phyloP scores from a whole-genome alignment of 805 yeast genomes.

The Kazachstania kunashirensis region DNA sequence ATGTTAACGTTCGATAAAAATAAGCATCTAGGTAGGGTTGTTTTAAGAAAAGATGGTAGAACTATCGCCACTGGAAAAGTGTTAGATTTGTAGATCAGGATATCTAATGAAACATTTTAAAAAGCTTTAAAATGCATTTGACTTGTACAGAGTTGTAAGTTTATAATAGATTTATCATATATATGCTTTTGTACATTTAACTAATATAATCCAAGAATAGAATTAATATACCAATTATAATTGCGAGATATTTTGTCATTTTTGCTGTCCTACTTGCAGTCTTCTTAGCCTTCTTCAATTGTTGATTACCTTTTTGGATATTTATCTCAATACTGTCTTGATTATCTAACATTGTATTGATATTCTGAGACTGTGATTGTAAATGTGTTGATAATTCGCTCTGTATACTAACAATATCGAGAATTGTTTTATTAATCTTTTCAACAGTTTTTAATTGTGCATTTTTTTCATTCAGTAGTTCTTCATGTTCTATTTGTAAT shows the following conservation, averaged over 20 bases:
- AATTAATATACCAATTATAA: slow-evolving; percentile 47
- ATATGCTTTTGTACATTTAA: slow-evolving; percentile 7
- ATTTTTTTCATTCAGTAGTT: slow-evolving; percentile 43
- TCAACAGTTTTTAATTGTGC: slow-evolving; percentile 52
- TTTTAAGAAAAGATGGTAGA: slow-evolving; percentile 94
- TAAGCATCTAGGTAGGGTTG: slow-evolving; percentile 91
- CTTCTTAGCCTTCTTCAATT: slow-evolving; percentile 56
- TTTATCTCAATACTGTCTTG: slow-evolving; percentile 60
- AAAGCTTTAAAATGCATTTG: too few species aligned
- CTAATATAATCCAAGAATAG: slow-evolving; percentile 45
- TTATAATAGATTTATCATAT: too few species aligned
- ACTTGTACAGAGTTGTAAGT: too few species aligned
- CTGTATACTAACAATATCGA: slow-evolving; percentile 69
- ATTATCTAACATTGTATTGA: slow-evolving; percentile 50
- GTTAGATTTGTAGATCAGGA: slow-evolving; percentile 38
- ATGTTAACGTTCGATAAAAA: slow-evolving; percentile 77
- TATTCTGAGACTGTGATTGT: slow-evolving; percentile 60
- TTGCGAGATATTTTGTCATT: slow-evolving; percentile 44
- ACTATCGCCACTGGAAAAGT: slow-evolving; percentile 97
- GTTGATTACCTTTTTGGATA: slow-evolving; percentile 60
- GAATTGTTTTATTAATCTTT: slow-evolving; percentile 48
- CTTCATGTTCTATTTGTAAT: slow-evolving; percentile 50
- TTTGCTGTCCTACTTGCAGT: slow-evolving; percentile 54
- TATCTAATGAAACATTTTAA: too few species aligned
- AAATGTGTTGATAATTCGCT: slow-evolving; percentile 66